Conservation (phyloP, 148 eudicot genomes). For the Talinum fruticosum region DNA sequence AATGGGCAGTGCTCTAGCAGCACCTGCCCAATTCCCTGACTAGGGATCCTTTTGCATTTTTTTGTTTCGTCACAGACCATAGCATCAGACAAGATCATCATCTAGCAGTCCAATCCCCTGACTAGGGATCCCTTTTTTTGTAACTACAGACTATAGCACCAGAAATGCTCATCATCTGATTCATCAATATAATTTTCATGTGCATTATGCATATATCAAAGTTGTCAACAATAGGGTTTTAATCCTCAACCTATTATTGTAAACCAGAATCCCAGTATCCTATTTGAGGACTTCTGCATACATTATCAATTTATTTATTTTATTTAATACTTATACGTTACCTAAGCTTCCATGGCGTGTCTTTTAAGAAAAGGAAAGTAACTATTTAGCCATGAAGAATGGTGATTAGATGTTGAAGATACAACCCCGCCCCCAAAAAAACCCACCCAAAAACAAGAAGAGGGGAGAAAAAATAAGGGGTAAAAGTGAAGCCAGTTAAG, state of each 20-base stretch:
- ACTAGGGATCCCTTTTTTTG: no score
- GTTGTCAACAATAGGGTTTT: neutral
- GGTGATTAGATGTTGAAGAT: neutral
- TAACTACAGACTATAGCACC: neutral
- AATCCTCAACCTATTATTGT: neutral
- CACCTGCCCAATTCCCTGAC: neutral
- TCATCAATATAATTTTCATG: neutral
- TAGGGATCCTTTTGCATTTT: neutral
- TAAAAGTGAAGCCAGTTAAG: neutral
- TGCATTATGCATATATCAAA: neutral
- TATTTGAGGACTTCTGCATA: no score
- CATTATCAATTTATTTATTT: neutral
- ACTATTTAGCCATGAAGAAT: neutral
- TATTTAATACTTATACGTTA: no score
- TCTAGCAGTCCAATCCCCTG: no score
- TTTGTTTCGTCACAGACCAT: neutral
- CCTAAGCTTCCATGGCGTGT: neutral
- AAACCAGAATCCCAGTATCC: neutral
- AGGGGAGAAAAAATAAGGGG: neutral
- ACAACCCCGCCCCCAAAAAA: no score
- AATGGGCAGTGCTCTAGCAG: neutral
- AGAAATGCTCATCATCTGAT: neutral
- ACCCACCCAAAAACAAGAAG: neutral
- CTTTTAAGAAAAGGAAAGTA: neutral
- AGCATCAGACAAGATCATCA: neutral